phyloP scores from a whole-genome alignment of 148 eudicot genomes.

The Vaccinium macrocarpon region DNA sequence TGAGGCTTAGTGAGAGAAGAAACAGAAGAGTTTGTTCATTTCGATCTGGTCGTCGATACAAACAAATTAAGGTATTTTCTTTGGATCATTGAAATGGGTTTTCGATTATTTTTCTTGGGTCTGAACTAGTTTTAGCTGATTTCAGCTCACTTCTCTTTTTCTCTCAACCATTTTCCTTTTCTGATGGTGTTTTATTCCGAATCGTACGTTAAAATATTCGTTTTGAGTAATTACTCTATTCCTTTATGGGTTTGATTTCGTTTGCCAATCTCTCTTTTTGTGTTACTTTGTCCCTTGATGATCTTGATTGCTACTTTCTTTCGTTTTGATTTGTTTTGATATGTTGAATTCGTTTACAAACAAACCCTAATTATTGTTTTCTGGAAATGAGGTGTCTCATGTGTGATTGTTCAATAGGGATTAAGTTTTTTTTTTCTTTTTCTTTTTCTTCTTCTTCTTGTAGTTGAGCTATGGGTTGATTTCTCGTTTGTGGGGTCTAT shows the following conservation, averaged over 20 bases:
- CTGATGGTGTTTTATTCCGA: not conserved
- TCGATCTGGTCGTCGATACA: conserved; percentile 3
- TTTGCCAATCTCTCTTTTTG: not conserved
- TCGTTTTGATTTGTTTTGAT: not conserved
- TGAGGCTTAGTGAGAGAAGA: not conserved
- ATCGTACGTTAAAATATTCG: conserved; percentile 3
- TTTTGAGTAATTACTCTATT: not conserved
- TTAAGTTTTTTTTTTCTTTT: not conserved
- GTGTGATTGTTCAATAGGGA: not conserved
- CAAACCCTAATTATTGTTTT: conserved; percentile 6
- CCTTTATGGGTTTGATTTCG: not conserved
- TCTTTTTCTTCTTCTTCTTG: not conserved
- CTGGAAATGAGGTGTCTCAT: not conserved
- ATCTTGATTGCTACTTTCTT: not conserved
- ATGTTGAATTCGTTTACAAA: not conserved
- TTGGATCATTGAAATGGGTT: not conserved
- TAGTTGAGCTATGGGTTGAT: conserved; percentile 5
- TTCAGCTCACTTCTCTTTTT: conserved; percentile 4
- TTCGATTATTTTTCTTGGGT: not conserved
- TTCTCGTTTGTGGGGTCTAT: not conserved
- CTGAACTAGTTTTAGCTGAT: conserved; percentile 8
- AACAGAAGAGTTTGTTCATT: not conserved
- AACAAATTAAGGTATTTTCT: not conserved
- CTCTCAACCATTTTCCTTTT: not conserved
- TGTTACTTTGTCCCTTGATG: not conserved